These are phyloP conservation scores for Stemphylium vesicarium DNA, from an alignment of 2,329 filamentous ascomycete species.

Conservation along the genomic window DNA sequence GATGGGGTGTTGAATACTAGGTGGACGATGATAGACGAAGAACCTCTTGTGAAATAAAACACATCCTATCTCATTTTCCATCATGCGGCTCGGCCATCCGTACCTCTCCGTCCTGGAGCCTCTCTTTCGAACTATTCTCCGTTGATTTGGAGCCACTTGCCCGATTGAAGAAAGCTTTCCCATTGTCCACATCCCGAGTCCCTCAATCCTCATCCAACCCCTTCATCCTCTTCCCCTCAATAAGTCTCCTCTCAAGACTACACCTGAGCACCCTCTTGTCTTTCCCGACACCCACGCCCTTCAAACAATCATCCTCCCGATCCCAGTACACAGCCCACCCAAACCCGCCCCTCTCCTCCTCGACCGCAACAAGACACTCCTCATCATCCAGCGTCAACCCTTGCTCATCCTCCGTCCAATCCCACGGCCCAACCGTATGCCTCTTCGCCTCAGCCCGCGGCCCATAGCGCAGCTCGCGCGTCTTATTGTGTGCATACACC, in stretches of 20 bases:
- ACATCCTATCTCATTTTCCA: too few relatives aligned
- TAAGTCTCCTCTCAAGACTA: constrained; percentile 52
- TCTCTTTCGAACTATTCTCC: too few relatives aligned
- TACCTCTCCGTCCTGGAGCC: too few relatives aligned
- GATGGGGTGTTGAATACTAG: too few relatives aligned
- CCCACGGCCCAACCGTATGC: constrained; percentile 80
- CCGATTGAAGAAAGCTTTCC: too few relatives aligned
- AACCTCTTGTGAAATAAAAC: too few relatives aligned
- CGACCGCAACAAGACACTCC: constrained; percentile 63
- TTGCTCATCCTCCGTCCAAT: constrained; percentile 71
- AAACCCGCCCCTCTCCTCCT: constrained; percentile 55
- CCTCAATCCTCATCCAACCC: constrained; percentile 21
- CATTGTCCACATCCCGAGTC: too few relatives aligned
- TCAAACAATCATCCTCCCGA: constrained; percentile 54
- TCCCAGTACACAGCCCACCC: constrained; percentile 63
- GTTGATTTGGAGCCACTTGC: too few relatives aligned
- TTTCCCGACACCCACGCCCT: constrained; percentile 45
- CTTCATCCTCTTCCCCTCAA: constrained; percentile 23
- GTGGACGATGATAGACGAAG: too few relatives aligned
- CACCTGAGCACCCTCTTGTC: constrained; percentile 53
- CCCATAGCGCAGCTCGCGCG: constrained; percentile 67
- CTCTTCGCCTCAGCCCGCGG: constrained; percentile 73
- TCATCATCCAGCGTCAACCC: constrained; percentile 61
- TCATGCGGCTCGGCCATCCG: too few relatives aligned
- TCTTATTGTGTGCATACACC: constrained; percentile 69